These are phyloP conservation scores for Trifolium subterraneum DNA, from an alignment of 306 rosid genomes.

Conservation along the genomic window DNA sequence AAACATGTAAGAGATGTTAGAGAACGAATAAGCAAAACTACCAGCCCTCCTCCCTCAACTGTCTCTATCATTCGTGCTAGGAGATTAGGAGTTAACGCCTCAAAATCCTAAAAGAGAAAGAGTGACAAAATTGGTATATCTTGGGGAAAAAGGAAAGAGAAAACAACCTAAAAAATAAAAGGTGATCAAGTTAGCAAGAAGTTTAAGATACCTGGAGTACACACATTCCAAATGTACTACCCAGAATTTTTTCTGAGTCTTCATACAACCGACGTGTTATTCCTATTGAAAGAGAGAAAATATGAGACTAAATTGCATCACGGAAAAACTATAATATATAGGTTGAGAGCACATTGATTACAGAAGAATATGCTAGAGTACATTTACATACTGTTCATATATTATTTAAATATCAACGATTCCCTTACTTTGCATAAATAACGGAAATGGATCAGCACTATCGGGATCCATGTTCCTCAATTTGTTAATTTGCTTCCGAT, in stretches of 20 bases:
- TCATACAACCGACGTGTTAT: conserved; percentile 70
- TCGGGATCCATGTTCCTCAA: conserved; percentile 68
- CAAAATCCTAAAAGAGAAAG: conserved; percentile 71
- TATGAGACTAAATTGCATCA: too few species aligned
- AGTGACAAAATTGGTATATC: conserved; percentile 29
- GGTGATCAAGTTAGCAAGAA: conserved; percentile 18
- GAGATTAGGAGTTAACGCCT: conserved; percentile 90
- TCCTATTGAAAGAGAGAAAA: conserved; percentile 27
- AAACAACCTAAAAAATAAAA: background rate
- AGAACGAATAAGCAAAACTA: conserved; percentile 75
- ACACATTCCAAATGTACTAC: conserved; percentile 93
- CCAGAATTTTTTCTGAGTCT: conserved; percentile 86
- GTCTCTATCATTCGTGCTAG: conserved; percentile 93
- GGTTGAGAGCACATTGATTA: too few species aligned
- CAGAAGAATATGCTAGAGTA: too few species aligned
- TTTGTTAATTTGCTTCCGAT: conserved; percentile 74
- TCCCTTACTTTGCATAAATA: conserved; percentile 66
- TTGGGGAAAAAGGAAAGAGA: conserved; percentile 7
- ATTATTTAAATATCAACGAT: too few species aligned
- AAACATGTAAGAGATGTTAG: conserved; percentile 80
- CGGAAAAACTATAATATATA: too few species aligned
- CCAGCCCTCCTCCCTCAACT: conserved; percentile 90
- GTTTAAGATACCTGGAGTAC: conserved; percentile 71
- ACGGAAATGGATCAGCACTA: conserved; percentile 80
- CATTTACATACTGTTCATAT: too few species aligned